phyloP scores from a whole-genome alignment of 139 green algal genomes.

The Coelastrella sp. region DNA sequence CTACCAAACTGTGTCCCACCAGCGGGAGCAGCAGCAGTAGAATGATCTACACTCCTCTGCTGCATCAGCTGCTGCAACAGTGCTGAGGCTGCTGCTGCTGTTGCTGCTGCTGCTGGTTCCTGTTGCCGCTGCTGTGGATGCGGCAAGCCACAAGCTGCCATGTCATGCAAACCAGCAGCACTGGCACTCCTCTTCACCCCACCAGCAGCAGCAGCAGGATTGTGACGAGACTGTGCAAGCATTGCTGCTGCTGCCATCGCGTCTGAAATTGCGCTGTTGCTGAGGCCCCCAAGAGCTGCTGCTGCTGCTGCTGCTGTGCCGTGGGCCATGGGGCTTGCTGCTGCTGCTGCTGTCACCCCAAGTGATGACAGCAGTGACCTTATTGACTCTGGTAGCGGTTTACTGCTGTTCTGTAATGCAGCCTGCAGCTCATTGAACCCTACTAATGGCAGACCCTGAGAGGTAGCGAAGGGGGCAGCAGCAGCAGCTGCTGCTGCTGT shows the following conservation, averaged over 20 bases:
- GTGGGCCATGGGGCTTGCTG: neutral
- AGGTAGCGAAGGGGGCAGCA: neutral
- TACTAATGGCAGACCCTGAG: neutral
- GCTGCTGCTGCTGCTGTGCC: constrained; percentile 22
- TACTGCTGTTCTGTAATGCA: neutral
- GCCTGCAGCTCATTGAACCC: constrained; percentile 1
- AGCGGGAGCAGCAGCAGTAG: constrained; percentile 23
- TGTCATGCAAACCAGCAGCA: neutral
- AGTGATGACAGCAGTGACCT: neutral
- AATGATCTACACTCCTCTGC: neutral
- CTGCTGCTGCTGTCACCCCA: constrained; percentile 16
- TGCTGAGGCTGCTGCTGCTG: constrained; percentile 17
- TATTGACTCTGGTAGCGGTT: neutral
- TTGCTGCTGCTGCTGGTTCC: constrained; percentile 10
- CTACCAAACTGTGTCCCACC: neutral
- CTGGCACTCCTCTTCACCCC: constrained; percentile 19
- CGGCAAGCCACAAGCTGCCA: neutral
- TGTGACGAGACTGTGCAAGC: too few species aligned
- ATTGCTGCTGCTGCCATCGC: neutral
- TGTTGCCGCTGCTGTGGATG: neutral
- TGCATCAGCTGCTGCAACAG: constrained; percentile 25
- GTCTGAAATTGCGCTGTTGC: neutral
- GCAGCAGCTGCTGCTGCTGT: neutral
- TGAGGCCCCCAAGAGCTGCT: neutral
- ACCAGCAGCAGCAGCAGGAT: neutral